These are phyloP conservation scores for Trametes elegans DNA, from an alignment of 768 basidiomycete species.

Conservation along the genomic window DNA sequence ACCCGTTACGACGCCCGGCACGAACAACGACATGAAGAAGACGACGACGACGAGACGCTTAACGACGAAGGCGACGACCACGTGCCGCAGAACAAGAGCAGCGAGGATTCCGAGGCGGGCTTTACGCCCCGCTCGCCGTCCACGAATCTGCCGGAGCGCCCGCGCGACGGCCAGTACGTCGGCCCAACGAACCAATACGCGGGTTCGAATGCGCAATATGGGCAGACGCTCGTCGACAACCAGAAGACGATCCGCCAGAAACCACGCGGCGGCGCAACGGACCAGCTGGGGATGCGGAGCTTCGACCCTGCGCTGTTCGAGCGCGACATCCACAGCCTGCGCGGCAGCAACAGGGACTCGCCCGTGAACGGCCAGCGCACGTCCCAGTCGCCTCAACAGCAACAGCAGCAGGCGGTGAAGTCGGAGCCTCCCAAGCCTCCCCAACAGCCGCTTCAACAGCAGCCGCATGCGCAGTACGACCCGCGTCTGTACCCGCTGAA, in stretches of 20 bases:
- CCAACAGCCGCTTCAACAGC: slow-evolving; percentile 6
- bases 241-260: slow-evolving; percentile 44
- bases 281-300: slow-evolving; percentile 58
- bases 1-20: slow-evolving; percentile 36
- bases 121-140: slow-evolving; percentile 72
- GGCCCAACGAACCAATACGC: slow-evolving; percentile 25
- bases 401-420: slow-evolving; percentile 5
- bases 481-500: slow-evolving; percentile 9
- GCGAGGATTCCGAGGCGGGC: slow-evolving; percentile 28
- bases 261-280: slow-evolving; percentile 55
- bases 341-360: slow-evolving; percentile 18
- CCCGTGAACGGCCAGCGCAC: slow-evolving; percentile 20
- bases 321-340: slow-evolving; percentile 27
- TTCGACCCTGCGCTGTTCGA: slow-evolving; percentile 59
- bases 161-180: slow-evolving; percentile 31
- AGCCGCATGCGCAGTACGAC: slow-evolving; percentile 15
- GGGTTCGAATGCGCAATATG: slow-evolving; percentile 17
- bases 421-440: slow-evolving; percentile 1
- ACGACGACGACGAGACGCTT: slow-evolving; percentile 42
- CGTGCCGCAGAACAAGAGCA: slow-evolving; percentile 23
- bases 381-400: slow-evolving; percentile 10
- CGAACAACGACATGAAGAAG: slow-evolving; percentile 37
- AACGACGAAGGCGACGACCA: slow-evolving; percentile 50
- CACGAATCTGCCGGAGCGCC: slow-evolving; percentile 52
- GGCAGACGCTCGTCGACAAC: slow-evolving; percentile 26